Conservation (phyloP, 108 stramenopile genomes). For the Skeletonema tropicum region DNA sequence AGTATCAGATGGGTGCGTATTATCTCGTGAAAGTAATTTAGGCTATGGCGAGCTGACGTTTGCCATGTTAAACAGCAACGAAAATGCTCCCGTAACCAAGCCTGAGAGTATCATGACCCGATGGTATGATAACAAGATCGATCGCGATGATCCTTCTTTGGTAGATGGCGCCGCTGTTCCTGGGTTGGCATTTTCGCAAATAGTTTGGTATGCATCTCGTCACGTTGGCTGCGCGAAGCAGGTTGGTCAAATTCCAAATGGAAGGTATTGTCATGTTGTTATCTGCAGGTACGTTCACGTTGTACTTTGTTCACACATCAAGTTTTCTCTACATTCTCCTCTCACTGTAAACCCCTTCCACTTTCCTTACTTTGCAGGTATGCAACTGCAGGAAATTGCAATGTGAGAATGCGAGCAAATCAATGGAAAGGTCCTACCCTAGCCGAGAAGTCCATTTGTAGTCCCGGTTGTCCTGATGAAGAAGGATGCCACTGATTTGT, state of each 20-base stretch:
- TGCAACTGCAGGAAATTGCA: not conserved
- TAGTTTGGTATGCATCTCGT: not conserved
- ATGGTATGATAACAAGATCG: not conserved
- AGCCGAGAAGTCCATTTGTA: conserved; percentile 2
- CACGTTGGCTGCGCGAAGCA: not conserved
- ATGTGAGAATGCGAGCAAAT: not conserved
- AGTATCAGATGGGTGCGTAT: not conserved
- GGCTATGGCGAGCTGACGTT: not conserved
- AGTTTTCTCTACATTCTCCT: not conserved
- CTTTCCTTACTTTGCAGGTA: not conserved
- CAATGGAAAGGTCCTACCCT: not conserved
- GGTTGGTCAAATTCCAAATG: not conserved
- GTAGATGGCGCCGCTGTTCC: not conserved
- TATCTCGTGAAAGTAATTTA: not conserved
- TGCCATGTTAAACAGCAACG: not conserved
- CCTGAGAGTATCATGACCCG: not conserved
- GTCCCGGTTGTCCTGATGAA: not conserved
- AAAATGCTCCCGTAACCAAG: not conserved
- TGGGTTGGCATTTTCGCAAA: not conserved
- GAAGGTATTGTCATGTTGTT: not conserved
- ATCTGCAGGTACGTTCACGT: not conserved
- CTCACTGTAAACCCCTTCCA: not conserved
- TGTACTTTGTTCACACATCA: not conserved
- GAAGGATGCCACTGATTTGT: not conserved
- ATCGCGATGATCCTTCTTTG: not conserved